Percentiles rank a stretch among this genome's conserved stretches.
Evolutionary conservation across 352 stramenopile species (phyloP).

Genomic region (Achlya hypogyna): DNA sequence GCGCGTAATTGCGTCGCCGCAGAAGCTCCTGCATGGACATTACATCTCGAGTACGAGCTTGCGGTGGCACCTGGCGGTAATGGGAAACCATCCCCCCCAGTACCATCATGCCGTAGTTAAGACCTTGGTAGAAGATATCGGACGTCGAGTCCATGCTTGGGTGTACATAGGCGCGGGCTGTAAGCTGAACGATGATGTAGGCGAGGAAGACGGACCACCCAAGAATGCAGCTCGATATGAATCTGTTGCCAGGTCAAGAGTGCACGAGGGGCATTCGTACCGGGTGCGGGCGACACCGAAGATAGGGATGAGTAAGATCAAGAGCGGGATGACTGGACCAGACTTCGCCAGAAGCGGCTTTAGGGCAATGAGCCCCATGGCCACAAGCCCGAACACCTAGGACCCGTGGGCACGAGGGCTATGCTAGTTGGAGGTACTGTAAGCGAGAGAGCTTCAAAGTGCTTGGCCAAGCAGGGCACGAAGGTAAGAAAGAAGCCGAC

Average conservation of each 20-base stretch:
- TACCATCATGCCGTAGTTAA: slow-evolving; percentile 19
- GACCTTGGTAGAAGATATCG: slow-evolving; percentile 18
- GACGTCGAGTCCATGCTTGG: slow-evolving; percentile 1
- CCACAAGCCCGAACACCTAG: slow-evolving; percentile 10
- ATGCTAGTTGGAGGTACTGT: slow-evolving; percentile 20
- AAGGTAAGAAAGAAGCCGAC: slow-evolving; percentile 23
- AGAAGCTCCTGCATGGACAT: slow-evolving; percentile 14
- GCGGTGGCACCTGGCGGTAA: slow-evolving; percentile 16
- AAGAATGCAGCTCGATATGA: slow-evolving; percentile 10
- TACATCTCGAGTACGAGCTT: background rate
- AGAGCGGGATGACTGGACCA: slow-evolving; percentile 13
- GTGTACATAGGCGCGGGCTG: background rate
- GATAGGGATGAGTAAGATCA: slow-evolving; percentile 21
- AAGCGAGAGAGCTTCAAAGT: slow-evolving; percentile 9
- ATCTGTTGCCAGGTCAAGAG: background rate
- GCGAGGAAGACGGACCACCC: slow-evolving; percentile 14
- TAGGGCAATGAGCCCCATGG: slow-evolving; percentile 7
- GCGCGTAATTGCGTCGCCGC: slow-evolving; percentile 18
- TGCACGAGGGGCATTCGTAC: slow-evolving; percentile 21
- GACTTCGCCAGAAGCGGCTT: slow-evolving; percentile 6
- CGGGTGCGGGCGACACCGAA: slow-evolving; percentile 21
- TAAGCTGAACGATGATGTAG: slow-evolving; percentile 17
- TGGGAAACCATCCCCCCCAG: slow-evolving; percentile 21
- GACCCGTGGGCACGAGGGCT: background rate
- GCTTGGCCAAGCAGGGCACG: slow-evolving; percentile 21